Evolutionary conservation across 2,329 filamentous ascomycete genomes (phyloP).

Genomic region (Sarocladium strictum): DNA sequence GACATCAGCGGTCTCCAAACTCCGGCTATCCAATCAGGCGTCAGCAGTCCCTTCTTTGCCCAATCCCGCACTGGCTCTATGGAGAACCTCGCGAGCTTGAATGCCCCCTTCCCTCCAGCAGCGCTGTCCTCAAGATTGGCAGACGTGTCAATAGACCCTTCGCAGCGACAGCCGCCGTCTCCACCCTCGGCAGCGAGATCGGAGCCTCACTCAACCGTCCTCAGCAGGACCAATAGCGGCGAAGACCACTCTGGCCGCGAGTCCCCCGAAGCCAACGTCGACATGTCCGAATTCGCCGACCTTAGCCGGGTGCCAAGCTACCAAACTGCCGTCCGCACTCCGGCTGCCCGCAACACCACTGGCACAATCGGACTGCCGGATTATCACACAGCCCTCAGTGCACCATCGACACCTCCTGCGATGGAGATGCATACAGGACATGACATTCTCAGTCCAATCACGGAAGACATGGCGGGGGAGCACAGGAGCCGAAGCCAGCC

Average conservation of each 20-base stretch:
- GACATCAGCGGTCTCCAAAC: slow-evolving; percentile 77
- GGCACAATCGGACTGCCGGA: slow-evolving; percentile 53
- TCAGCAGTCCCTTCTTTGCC: slow-evolving; percentile 72
- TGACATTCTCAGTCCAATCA: slow-evolving; percentile 26
- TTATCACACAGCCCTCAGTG: slow-evolving; percentile 56
- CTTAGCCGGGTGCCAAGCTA: slow-evolving; percentile 74
- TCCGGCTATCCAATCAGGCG: slow-evolving; percentile 62
- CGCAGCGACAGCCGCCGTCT: slow-evolving; percentile 38
- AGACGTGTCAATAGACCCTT: slow-evolving; percentile 52
- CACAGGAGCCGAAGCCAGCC: background rate
- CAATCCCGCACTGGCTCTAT: slow-evolving; percentile 69
- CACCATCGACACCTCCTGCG: slow-evolving; percentile 41
- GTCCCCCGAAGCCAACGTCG: slow-evolving; percentile 52
- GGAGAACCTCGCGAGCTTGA: slow-evolving; percentile 65
- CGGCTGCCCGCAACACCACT: slow-evolving; percentile 45
- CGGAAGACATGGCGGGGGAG: slow-evolving; percentile 23
- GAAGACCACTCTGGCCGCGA: slow-evolving; percentile 45
- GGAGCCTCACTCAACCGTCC: slow-evolving; percentile 36
- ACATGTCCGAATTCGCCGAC: slow-evolving; percentile 55
- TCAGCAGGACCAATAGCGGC: slow-evolving; percentile 49
- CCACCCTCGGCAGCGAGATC: slow-evolving; percentile 34
- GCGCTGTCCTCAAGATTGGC: slow-evolving; percentile 62
- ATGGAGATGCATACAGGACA: slow-evolving; percentile 18
- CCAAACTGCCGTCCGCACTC: slow-evolving; percentile 63
- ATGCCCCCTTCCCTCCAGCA: slow-evolving; percentile 35